A percentile compares a stretch with the other conserved stretches of the same genome.
Evolutionary conservation across 306 rosid genomes (phyloP).

Genomic region (Acmispon strigosus): DNA sequence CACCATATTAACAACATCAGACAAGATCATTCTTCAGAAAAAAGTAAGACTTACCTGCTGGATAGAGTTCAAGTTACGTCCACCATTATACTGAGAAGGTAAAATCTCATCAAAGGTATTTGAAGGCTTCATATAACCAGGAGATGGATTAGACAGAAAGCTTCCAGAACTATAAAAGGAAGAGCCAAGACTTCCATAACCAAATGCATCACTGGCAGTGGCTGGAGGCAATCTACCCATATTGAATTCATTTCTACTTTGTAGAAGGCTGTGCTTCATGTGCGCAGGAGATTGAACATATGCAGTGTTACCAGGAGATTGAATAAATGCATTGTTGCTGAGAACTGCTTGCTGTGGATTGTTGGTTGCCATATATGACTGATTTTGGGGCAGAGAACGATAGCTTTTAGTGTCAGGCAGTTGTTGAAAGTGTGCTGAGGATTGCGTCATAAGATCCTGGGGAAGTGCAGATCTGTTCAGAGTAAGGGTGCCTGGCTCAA

Average conservation of each 20-base stretch:
- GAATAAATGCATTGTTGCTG: constrained; percentile 27
- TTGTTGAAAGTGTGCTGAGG: constrained; percentile 9
- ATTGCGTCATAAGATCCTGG: constrained; percentile 21
- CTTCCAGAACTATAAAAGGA: constrained; percentile 27
- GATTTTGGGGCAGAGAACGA: constrained; percentile 25
- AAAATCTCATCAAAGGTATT: constrained; percentile 35
- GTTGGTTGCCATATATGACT: constrained; percentile 14
- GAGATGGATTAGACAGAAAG: constrained; percentile 30
- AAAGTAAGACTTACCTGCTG: constrained; percentile 38
- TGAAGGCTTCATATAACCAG: constrained; percentile 19
- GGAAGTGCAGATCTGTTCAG: constrained; percentile 24
- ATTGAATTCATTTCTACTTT: constrained; percentile 22
- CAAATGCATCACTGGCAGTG: constrained; percentile 28
- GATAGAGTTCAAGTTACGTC: constrained; percentile 28
- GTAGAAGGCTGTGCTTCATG: constrained; percentile 31
- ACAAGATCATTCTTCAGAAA: background rate
- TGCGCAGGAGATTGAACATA: constrained; percentile 27
- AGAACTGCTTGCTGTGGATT: constrained; percentile 32
- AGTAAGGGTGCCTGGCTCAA: constrained; percentile 29
- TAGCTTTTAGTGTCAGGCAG: constrained; percentile 7
- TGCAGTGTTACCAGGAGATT: constrained; percentile 19
- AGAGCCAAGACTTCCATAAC: constrained; percentile 36
- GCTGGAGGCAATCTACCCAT: constrained; percentile 27
- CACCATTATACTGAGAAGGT: constrained; percentile 33
- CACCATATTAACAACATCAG: background rate